Percentiles rank a stretch among this genome's conserved stretches.
Conservation (phyloP, 805 yeast genomes). For the Starmera dryadoides region DNA sequence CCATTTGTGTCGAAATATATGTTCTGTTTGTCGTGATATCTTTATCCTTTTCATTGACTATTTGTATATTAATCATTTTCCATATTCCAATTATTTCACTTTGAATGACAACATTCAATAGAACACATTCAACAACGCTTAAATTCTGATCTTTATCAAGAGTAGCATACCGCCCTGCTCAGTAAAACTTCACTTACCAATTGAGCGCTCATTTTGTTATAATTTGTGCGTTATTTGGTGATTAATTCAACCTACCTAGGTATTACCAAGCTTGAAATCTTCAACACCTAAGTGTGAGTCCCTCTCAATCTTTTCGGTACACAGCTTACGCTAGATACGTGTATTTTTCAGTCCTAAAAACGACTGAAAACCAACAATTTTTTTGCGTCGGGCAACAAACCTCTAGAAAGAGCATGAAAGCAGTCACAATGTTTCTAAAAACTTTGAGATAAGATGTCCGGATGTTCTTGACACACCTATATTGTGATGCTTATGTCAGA, state of each 20-base stretch:
- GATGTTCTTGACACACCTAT: too few species aligned
- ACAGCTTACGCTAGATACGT: not conserved
- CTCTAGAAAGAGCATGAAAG: not conserved
- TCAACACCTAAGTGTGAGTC: conserved; percentile 1
- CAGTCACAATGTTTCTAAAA: not conserved
- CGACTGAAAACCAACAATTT: not conserved
- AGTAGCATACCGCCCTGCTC: not conserved
- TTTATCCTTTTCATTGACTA: too few species aligned
- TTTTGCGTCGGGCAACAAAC: not conserved
- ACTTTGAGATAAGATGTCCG: too few species aligned
- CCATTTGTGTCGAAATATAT: too few species aligned
- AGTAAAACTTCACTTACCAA: conserved; percentile 16
- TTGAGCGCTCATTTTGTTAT: conserved; percentile 25
- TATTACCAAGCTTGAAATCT: not conserved
- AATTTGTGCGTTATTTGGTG: conserved; percentile 4
- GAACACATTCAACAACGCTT: not conserved
- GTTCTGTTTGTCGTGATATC: too few species aligned
- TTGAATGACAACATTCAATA: not conserved
- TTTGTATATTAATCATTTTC: too few species aligned
- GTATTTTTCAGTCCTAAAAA: not conserved
- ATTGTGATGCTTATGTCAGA: too few species aligned
- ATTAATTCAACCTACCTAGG: not conserved
- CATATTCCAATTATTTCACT: too few species aligned
- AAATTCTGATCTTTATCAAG: not conserved
- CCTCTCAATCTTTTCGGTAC: not conserved